phyloP scores from a whole-genome alignment of 129 eudicot species.

The Scalesia atractyloides region DNA sequence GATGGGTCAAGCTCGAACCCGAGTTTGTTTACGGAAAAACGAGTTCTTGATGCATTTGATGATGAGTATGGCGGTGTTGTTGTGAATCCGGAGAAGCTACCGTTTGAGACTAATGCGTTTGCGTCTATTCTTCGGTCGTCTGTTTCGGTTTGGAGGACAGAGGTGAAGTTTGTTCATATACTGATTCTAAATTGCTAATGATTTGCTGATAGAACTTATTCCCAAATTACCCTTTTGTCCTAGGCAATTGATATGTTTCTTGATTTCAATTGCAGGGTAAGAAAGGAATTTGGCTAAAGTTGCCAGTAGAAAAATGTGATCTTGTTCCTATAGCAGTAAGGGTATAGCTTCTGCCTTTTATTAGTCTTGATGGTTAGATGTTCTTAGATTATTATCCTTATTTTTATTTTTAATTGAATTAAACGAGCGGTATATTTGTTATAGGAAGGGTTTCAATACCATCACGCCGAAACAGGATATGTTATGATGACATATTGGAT shows the following conservation, averaged over 20 bases:
- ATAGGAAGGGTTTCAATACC: slow-evolving; percentile 87
- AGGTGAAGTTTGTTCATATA: slow-evolving; percentile 38
- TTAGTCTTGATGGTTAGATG: neutral
- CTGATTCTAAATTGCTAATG: neutral
- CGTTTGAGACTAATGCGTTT: slow-evolving; percentile 55
- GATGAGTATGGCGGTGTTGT: slow-evolving; percentile 86
- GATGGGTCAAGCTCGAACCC: slow-evolving; percentile 48
- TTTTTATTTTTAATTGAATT: neutral
- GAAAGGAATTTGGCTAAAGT: slow-evolving; percentile 92
- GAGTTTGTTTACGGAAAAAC: slow-evolving; percentile 34
- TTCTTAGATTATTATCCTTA: neutral
- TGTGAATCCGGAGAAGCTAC: slow-evolving; percentile 63
- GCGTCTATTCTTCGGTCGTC: slow-evolving; percentile 67
- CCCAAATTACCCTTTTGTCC: neutral
- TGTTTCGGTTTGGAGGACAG: slow-evolving; percentile 58
- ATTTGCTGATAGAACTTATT: neutral
- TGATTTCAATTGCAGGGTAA: slow-evolving; percentile 59
- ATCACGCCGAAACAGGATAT: slow-evolving; percentile 79
- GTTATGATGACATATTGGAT: slow-evolving; percentile 95
- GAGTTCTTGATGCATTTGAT: slow-evolving; percentile 65
- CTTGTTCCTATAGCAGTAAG: slow-evolving; percentile 82
- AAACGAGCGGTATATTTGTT: neutral
- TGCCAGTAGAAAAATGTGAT: slow-evolving; percentile 73
- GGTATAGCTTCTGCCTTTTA: slow-evolving; percentile 38
- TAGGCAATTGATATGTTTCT: neutral